A percentile compares a stretch with the other conserved stretches of the same genome.
Conservation (phyloP, 2,329 filamentous ascomycete species). For the Sarocladium brachiariae region DNA sequence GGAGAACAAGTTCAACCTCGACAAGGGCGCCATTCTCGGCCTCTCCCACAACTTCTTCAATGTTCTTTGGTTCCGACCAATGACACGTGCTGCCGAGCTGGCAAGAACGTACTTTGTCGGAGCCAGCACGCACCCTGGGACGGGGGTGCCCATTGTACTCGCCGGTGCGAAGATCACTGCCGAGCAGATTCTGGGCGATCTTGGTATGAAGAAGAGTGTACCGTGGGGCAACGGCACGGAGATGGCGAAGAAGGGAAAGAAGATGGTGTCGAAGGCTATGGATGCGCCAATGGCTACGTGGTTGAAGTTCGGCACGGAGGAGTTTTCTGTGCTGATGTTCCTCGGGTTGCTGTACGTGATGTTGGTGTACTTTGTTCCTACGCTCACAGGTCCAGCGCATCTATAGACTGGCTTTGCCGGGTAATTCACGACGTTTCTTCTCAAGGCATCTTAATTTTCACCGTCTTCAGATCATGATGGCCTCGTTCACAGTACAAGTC, state of each 20-base stretch:
- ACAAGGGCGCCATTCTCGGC: conserved; percentile 67
- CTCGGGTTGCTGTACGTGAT: conserved; percentile 9
- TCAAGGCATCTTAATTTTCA: conserved; percentile 1
- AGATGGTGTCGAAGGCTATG: conserved; percentile 11
- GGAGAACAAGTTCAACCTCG: conserved; percentile 64
- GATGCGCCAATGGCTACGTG: conserved; percentile 9
- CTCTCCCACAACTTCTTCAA: conserved; percentile 69
- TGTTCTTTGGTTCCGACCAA: conserved; percentile 59
- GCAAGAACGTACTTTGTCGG: conserved; percentile 62
- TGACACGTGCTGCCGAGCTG: conserved; percentile 45
- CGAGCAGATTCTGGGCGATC: conserved; percentile 35
- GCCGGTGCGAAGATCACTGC: conserved; percentile 57
- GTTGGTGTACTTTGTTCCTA: conserved; percentile 1
- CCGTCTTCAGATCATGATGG: no score
- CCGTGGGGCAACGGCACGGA: conserved; percentile 10
- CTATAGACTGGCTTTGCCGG: neutral
- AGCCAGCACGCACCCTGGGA: conserved; percentile 69
- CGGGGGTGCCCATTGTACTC: conserved; percentile 66
- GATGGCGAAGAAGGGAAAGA: conserved; percentile 4
- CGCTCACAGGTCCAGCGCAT: neutral
- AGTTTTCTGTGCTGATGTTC: conserved; percentile 11
- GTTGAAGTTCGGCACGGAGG: conserved; percentile 15
- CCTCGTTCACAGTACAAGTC: no score
- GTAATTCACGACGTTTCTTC: neutral
- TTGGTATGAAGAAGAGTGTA: conserved; percentile 14